Conservation (phyloP, 805 yeast genomes). For the Cyberlindnera nakhonratchasimensis region DNA sequence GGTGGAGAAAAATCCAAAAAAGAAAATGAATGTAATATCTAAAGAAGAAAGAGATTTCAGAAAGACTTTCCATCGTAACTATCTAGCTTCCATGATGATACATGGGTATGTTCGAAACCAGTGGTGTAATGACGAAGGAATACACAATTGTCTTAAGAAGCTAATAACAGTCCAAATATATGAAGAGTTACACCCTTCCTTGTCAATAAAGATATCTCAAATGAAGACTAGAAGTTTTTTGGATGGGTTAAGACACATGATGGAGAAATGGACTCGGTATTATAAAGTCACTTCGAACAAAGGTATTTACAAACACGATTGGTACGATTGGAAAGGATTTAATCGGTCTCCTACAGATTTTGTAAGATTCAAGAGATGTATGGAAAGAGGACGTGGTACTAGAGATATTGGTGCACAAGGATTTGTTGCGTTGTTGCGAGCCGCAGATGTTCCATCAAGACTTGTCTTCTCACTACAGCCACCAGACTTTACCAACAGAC, state of each 20-base stretch:
- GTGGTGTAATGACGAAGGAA: constrained; percentile 59
- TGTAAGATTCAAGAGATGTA: constrained; percentile 40
- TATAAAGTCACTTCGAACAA: constrained; percentile 45
- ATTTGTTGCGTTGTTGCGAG: constrained; percentile 69
- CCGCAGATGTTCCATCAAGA: constrained; percentile 68
- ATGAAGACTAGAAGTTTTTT: constrained; percentile 60
- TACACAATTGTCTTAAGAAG: constrained; percentile 40
- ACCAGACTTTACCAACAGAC: constrained; percentile 64
- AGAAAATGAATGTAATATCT: constrained; percentile 35
- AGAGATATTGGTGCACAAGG: constrained; percentile 85
- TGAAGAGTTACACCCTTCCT: constrained; percentile 46
- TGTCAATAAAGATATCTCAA: constrained; percentile 35
- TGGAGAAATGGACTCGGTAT: constrained; percentile 56
- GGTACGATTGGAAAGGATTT: constrained; percentile 38
- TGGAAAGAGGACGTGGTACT: constrained; percentile 57
- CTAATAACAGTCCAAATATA: constrained; percentile 46
- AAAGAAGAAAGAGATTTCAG: constrained; percentile 56
- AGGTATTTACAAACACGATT: constrained; percentile 37
- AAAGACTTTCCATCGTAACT: constrained; percentile 52
- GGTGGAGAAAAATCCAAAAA: constrained; percentile 23
- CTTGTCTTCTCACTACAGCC: constrained; percentile 84
- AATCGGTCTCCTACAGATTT: constrained; percentile 27
- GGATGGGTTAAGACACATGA: constrained; percentile 69
- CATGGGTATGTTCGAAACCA: constrained; percentile 68
- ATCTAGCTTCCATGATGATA: constrained; percentile 53